Evolutionary conservation across 495 filamentous ascomycete species (phyloP).

Genomic region (Penicillium antarcticum): DNA sequence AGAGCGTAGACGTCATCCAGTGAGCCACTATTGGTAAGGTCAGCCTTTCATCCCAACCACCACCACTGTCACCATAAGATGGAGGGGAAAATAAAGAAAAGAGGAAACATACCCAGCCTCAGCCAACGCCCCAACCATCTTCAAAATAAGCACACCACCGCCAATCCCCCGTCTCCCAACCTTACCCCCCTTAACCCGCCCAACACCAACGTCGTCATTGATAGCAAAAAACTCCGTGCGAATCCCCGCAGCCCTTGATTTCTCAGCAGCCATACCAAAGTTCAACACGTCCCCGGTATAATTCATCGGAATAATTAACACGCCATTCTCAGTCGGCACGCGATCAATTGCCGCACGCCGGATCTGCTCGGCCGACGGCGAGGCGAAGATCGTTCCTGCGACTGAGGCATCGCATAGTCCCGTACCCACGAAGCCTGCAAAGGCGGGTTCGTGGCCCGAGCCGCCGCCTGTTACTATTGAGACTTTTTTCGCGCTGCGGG

Average conservation of each 20-base stretch:
- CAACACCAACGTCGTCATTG: conserved; percentile 94
- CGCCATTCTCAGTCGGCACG: conserved; percentile 67
- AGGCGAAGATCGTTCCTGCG: conserved; percentile 91
- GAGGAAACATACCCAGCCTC: conserved; percentile 52
- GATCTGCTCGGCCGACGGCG: conserved; percentile 83
- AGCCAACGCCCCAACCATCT: conserved; percentile 85
- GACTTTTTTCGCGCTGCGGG: conserved; percentile 54
- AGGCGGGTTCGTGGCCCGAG: conserved; percentile 89
- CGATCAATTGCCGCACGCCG: conserved; percentile 69
- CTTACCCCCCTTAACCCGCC: conserved; percentile 76
- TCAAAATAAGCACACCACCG: conserved; percentile 84
- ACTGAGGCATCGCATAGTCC: conserved; percentile 85
- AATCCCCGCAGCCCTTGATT: conserved; percentile 77
- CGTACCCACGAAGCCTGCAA: conserved; percentile 65
- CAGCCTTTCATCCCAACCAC: background rate
- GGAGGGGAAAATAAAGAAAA: background rate
- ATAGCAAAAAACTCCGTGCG: conserved; percentile 91
- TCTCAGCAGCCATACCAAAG: conserved; percentile 93
- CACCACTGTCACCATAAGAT: background rate
- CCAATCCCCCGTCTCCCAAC: conserved; percentile 90
- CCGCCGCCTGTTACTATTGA: conserved; percentile 88
- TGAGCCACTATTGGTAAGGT: conserved; percentile 25
- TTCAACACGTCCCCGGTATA: conserved; percentile 83
- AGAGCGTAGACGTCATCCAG: conserved; percentile 67
- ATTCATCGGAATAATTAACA: conserved; percentile 67